A percentile compares a stretch with the other conserved stretches of the same genome.
These are phyloP conservation scores for Colletotrichum paranaense DNA, from an alignment of 2,329 filamentous ascomycete species.

Conservation along the genomic window DNA sequence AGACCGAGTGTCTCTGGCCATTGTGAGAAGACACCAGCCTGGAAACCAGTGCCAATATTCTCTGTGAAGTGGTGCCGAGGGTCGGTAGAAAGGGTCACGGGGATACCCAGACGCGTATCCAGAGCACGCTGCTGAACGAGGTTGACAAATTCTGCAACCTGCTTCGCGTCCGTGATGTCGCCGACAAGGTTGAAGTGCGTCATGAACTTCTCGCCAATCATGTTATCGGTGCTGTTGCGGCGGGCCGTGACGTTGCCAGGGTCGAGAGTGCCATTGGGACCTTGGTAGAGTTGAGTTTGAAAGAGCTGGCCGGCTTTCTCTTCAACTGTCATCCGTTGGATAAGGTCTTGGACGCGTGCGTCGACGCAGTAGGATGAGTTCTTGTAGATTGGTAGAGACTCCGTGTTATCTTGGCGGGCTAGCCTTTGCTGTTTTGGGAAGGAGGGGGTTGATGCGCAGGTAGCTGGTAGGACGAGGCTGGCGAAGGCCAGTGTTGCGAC, in stretches of 20 bases:
- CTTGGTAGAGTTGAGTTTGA: constrained; percentile 48
- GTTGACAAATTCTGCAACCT: constrained; percentile 53
- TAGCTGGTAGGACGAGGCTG: neutral
- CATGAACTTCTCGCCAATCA: constrained; percentile 47
- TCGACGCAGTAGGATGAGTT: constrained; percentile 53
- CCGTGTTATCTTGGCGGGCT: neutral
- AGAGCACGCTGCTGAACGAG: constrained; percentile 53
- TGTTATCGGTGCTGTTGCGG: constrained; percentile 43
- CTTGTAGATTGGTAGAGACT: constrained; percentile 34
- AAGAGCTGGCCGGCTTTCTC: constrained; percentile 62
- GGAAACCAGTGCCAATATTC: constrained; percentile 54
- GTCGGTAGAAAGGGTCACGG: constrained; percentile 59
- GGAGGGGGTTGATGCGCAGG: neutral
- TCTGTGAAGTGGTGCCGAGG: constrained; percentile 58
- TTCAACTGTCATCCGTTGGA: constrained; percentile 57
- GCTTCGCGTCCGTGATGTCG: constrained; percentile 50
- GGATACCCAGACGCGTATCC: constrained; percentile 60
- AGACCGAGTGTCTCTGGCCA: constrained; percentile 64
- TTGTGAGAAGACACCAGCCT: constrained; percentile 56
- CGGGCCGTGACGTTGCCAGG: constrained; percentile 9
- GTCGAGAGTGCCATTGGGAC: constrained; percentile 38
- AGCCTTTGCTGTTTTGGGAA: neutral
- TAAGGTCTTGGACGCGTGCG: constrained; percentile 58
- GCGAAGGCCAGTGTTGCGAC: constrained; percentile 9
- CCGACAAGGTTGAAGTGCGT: constrained; percentile 61